These are phyloP conservation scores for Alternaria infectoria DNA, from an alignment of 2,329 filamentous ascomycete species.

Conservation along the genomic window DNA sequence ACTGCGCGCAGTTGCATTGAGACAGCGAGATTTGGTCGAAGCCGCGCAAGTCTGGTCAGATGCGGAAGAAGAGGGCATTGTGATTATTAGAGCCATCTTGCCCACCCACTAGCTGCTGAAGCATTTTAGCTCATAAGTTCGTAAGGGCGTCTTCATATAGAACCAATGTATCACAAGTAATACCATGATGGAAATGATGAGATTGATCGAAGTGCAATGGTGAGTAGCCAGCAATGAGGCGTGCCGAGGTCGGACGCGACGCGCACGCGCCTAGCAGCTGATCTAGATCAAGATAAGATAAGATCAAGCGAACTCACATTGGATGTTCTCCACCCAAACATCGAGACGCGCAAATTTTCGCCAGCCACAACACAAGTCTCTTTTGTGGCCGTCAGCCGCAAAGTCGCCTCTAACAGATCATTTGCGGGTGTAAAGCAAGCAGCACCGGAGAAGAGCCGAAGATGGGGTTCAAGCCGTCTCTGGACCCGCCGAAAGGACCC, in stretches of 20 bases:
- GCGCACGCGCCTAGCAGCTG: background rate
- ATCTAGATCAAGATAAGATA: slow-evolving; percentile 28
- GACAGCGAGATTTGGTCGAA: background rate
- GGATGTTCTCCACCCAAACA: background rate
- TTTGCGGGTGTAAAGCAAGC: background rate
- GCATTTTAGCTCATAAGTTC: background rate
- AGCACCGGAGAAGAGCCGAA: background rate
- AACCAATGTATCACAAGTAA: background rate
- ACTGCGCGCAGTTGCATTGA: background rate
- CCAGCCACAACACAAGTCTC: background rate
- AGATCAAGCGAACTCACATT: slow-evolving; percentile 5
- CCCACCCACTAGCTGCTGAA: background rate
- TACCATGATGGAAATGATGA: background rate
- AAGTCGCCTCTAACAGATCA: background rate
- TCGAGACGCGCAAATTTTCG: slow-evolving; percentile 6
- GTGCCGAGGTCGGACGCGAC: background rate
- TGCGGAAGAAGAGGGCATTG: background rate
- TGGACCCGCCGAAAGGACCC: background rate
- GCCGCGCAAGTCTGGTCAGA: background rate
- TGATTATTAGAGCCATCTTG: background rate
- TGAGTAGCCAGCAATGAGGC: background rate
- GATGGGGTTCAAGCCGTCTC: background rate
- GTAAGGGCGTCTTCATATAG: background rate
- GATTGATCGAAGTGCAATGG: background rate
- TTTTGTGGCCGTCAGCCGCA: background rate